A percentile compares a stretch with the other conserved stretches of the same genome.
These are phyloP conservation scores for Tricholoma sp. DNA, from an alignment of 768 basidiomycete genomes.

Conservation along the genomic window DNA sequence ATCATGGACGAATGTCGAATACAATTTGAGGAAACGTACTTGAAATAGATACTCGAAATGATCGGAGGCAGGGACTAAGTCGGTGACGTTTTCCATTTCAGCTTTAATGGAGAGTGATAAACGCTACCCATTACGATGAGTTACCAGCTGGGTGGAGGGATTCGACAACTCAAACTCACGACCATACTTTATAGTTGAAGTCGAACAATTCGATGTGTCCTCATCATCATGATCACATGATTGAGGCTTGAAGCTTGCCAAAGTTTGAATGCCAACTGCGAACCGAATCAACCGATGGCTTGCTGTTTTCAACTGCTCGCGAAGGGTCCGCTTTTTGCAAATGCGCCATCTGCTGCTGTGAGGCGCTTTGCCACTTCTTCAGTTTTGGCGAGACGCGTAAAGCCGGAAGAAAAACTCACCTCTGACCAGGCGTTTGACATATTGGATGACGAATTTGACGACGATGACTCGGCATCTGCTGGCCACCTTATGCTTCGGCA, in stretches of 20 bases:
- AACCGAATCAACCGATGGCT: neutral
- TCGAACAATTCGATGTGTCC: too few relatives aligned
- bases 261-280: too few relatives aligned
- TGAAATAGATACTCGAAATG: constrained; percentile 81
- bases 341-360: constrained; percentile 2
- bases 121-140: constrained; percentile 32
- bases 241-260: too few relatives aligned
- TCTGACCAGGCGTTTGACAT: constrained; percentile 39
- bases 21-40: constrained; percentile 29
- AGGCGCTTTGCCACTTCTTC: constrained; percentile 23
- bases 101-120: constrained; percentile 70
- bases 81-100: constrained; percentile 74
- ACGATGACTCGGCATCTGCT: constrained; percentile 61
- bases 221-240: too few relatives aligned
- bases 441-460: constrained; percentile 38
- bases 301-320: neutral
- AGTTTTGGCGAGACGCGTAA: constrained; percentile 29
- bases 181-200: constrained; percentile 35
- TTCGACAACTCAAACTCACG: constrained; percentile 32
- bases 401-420: constrained; percentile 34
- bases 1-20: neutral
- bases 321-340: neutral
- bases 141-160: constrained; percentile 7
- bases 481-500: constrained; percentile 73
- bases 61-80: constrained; percentile 56